Base-by-base conservation (phyloP, 306 rosid genomes). In the Prunus armeniaca region DNA sequence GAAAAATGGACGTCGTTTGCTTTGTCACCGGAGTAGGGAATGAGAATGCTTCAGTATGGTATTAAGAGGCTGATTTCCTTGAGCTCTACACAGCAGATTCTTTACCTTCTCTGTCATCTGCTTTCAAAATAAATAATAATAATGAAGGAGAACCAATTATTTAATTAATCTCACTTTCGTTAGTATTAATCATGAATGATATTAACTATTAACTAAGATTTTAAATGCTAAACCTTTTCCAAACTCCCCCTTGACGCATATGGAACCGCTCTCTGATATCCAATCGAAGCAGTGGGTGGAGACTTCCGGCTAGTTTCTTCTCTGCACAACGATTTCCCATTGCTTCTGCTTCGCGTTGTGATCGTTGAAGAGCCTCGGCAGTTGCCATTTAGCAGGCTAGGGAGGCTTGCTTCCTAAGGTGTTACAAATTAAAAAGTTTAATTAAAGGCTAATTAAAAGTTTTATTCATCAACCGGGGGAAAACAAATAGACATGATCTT, bases 361-460 rank as follows among this genome's bases (percentile, higher is more conserved):
- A 86, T 65, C 22, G 83, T 71, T 25, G 96, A 72, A 66, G 85
- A 84, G 41, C 82, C 87, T 46, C 80, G 57, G 90, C 89, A 80
- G 77, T 85, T 85, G 20, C 77, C 77, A 17, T 80, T 80, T 79
- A 84, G 79, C 67, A 79, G 52, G 79, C 85, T 84, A 19, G 98
- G 97, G 51, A 95, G 96, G 80, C 87, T 95, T 38, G 98, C 86
- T 82, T 92, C 98, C 98, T 92, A 41, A 18, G 7, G 20, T 52
- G 38, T 27, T 60, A 12, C 65, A 25, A 25, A 60, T 43, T 12
- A n/a, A 3, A 2, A 28, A 22, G 72, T 27, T 28, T 30, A 62
- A 62, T 38, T 38, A 6, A 5, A 9, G 67, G 67, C 3, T 7
- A 62, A 17, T 7, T 38, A 38, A 38, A 38, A 38, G 43, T 62